These are phyloP conservation scores for Selaginella moellendorffii DNA, from an alignment of 75 land plant genomes.

Conservation along the genomic window DNA sequence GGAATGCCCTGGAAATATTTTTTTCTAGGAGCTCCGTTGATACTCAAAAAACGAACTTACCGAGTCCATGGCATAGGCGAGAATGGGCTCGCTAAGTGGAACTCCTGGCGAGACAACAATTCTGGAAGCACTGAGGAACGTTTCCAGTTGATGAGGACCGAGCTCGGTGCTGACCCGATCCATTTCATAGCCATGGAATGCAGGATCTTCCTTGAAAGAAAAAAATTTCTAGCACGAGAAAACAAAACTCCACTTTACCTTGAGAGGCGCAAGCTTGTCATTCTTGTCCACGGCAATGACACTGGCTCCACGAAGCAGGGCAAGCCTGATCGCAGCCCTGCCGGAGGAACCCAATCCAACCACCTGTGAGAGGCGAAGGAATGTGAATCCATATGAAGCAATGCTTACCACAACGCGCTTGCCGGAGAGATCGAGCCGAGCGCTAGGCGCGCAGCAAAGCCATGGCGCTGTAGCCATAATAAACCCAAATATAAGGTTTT, in stretches of 20 bases:
- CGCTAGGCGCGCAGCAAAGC: background rate
- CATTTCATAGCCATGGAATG: conserved; percentile 27
- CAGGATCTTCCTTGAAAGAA: conserved; percentile 16
- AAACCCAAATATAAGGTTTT: background rate
- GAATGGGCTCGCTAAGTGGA: conserved; percentile 26
- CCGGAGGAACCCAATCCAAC: conserved; percentile 55
- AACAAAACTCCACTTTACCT: conserved; percentile 19
- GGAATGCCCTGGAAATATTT: conserved; percentile 35
- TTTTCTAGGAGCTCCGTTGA: too few relatives aligned
- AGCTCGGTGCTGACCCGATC: conserved; percentile 20
- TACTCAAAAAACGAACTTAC: conserved; percentile 23
- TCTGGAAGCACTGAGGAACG: conserved; percentile 21
- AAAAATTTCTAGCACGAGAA: background rate
- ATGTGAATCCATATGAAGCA: background rate
- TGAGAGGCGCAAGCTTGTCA: conserved; percentile 24
- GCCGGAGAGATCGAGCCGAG: background rate
- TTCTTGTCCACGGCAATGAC: conserved; percentile 49
- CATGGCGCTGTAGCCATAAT: background rate
- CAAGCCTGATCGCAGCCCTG: conserved; percentile 48
- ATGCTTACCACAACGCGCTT: background rate
- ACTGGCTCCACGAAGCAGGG: conserved; percentile 44
- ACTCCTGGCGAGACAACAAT: conserved; percentile 67
- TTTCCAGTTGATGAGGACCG: conserved; percentile 18
- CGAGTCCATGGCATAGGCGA: conserved; percentile 29
- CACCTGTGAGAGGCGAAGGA: conserved; percentile 26